Percentiles rank a stretch among this genome's conserved stretches.
Evolutionary conservation across 208 protist genomes (phyloP).

Genomic region (Trypanosoma cruzi): DNA sequence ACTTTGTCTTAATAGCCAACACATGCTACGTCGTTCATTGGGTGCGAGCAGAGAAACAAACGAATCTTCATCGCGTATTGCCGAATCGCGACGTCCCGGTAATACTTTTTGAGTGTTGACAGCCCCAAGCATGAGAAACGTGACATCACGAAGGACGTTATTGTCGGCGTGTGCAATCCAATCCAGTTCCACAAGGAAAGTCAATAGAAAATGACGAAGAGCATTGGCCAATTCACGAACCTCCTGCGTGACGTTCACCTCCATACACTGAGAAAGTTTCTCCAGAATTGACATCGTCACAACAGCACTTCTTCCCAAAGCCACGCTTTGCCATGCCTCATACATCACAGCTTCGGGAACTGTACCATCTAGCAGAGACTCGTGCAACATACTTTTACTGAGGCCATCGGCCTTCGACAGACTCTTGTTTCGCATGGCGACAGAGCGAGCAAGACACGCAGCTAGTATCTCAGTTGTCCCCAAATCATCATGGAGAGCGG

Average conservation of each 20-base stretch:
- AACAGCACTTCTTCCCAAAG: background rate
- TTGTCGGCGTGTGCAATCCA: conserved; percentile 13
- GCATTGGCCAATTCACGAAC: conserved; percentile 10
- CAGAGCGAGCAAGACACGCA: conserved; percentile 15
- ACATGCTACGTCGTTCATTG: conserved; percentile 14
- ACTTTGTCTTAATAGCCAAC: conserved; percentile 12
- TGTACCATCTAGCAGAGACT: background rate
- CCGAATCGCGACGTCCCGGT: background rate
- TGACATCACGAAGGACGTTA: conserved; percentile 13
- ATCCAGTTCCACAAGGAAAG: conserved; percentile 27
- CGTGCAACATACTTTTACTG: background rate
- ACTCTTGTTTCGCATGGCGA: background rate
- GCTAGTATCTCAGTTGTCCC: conserved; percentile 9
- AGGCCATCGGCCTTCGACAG: background rate
- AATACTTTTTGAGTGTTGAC: background rate
- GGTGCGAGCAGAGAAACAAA: background rate
- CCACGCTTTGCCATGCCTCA: conserved; percentile 23
- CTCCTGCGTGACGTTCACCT: background rate
- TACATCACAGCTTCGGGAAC: conserved; percentile 8
- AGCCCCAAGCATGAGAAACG: conserved; percentile 23
- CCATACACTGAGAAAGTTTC: background rate
- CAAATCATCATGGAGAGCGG: background rate
- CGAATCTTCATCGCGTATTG: background rate
- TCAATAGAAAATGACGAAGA: conserved; percentile 17
- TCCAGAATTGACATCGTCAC: conserved; percentile 9